Base-by-base conservation (phyloP, 106 monocot species). In the Alisma plantagoaquatica region DNA sequence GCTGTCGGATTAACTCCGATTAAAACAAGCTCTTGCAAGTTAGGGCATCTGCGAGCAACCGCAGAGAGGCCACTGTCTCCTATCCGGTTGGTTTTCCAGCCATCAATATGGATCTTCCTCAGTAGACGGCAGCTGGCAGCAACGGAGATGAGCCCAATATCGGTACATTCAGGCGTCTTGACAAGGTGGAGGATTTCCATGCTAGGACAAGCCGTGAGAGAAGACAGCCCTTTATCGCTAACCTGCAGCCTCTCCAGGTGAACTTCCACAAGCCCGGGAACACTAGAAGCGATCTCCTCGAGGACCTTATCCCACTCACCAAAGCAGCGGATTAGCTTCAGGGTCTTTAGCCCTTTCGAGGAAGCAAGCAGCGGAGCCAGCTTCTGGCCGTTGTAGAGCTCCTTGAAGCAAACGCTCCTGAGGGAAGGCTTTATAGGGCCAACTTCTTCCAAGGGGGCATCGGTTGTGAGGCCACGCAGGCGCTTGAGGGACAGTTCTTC, bases 401-500 rank as follows among this genome's bases (percentile, higher is more conserved):
- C 70, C 61, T 71, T 76, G 21, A 70, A 48, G 27, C 70, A 66
- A 41, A 76, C 45, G 25, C 46, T 61, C 29, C 51, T 53, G 22
- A 76, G 66, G 23, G 70, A 53, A 5, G 45, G 16, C 5, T 53
- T 10, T 14, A 30, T 56, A 17, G 22, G 12, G 44, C 29, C 46
- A 49, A 42, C 18, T 17, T n/a, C n/a, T n/a, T n/a, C n/a, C n/a
- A n/a, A n/a, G n/a, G 28, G 42, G 28, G 26, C 14, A 38, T 46
- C 35, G 4, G 52, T 48, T 12, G 53, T 32, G 29, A 61, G 51
- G 9, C 74, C 74, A 3, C 74, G 68, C 31, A 75, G 67, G 35
- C 74, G 68, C 49, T 75, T 76, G 19, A 76, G 53, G 21, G 75
- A 76, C 15, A 76, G 46, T 51, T 77, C 71, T 45, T 77, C 71